Conservation (phyloP, 192 early-diverging fungal species). For the Podila minutissima region DNA sequence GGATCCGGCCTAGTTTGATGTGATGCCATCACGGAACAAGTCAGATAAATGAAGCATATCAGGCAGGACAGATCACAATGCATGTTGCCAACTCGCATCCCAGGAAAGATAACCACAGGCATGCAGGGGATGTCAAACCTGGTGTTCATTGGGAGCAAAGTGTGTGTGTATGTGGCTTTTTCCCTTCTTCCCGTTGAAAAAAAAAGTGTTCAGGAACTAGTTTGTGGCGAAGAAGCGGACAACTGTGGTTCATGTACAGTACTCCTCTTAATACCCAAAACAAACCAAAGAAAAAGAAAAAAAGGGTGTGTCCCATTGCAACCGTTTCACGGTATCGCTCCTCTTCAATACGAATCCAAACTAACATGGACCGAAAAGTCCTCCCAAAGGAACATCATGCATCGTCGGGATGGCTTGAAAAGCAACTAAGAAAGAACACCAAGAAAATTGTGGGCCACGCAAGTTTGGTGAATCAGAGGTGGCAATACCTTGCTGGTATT, state of each 20-base stretch:
- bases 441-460: not conserved
- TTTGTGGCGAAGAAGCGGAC: not conserved
- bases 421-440: not conserved
- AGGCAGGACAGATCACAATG: not conserved
- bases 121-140: not conserved
- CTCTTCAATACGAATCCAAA: not conserved
- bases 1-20: slow-evolving; percentile 23
- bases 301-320: not conserved
- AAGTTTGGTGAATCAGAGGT: not conserved
- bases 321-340: not conserved
- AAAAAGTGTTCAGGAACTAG: not conserved
- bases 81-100: too few relatives aligned
- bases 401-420: not conserved
- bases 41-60: not conserved
- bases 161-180: too few relatives aligned
- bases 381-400: not conserved
- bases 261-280: not conserved
- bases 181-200: not conserved
- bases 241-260: not conserved
- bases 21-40: not conserved
- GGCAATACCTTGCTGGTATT: slow-evolving; percentile 41
- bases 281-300: not conserved
- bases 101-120: too few relatives aligned
- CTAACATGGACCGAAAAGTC: not conserved
- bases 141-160: too few relatives aligned